phyloP scores from a whole-genome alignment of 2,329 filamentous ascomycete genomes.

The Aspergillus fructus region DNA sequence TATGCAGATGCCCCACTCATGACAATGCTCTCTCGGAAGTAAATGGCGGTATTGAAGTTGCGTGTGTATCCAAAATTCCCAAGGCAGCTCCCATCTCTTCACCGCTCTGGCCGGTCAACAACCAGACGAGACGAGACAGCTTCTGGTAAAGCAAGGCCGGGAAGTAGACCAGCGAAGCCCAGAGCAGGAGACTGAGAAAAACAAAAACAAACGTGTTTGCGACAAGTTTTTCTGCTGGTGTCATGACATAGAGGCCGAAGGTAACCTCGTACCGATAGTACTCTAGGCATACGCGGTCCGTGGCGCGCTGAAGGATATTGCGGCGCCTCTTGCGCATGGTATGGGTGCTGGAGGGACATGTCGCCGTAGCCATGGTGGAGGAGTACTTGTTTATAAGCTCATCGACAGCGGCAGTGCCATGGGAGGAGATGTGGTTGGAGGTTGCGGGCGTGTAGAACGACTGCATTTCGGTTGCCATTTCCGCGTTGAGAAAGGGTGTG shows the following conservation, averaged over 20 bases:
- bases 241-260: constrained; percentile 46
- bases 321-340: constrained; percentile 19
- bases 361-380: constrained; percentile 24
- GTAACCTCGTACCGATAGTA: constrained; percentile 51
- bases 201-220: constrained; percentile 42
- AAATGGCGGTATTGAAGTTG: constrained; percentile 17
- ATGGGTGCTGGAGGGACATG: constrained; percentile 12
- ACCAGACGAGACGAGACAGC: constrained; percentile 34
- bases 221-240: constrained; percentile 42
- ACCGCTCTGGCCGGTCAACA: constrained; percentile 38
- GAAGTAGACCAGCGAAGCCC: constrained; percentile 39
- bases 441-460: constrained; percentile 35
- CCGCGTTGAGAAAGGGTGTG: neutral
- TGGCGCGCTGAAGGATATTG: constrained; percentile 28
- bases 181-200: constrained; percentile 35
- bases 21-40: constrained; percentile 15
- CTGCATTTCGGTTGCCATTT: constrained; percentile 35
- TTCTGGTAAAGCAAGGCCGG: constrained; percentile 39
- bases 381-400: constrained; percentile 36
- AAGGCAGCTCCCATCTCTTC: constrained; percentile 28
- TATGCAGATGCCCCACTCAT: neutral
- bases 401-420: constrained; percentile 31
- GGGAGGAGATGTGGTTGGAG: constrained; percentile 29
- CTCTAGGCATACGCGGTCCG: constrained; percentile 38
- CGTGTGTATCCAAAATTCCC: constrained; percentile 27